Evolutionary conservation across 208 protist species (phyloP).

Genomic region (Wallacemonas rigidus): DNA sequence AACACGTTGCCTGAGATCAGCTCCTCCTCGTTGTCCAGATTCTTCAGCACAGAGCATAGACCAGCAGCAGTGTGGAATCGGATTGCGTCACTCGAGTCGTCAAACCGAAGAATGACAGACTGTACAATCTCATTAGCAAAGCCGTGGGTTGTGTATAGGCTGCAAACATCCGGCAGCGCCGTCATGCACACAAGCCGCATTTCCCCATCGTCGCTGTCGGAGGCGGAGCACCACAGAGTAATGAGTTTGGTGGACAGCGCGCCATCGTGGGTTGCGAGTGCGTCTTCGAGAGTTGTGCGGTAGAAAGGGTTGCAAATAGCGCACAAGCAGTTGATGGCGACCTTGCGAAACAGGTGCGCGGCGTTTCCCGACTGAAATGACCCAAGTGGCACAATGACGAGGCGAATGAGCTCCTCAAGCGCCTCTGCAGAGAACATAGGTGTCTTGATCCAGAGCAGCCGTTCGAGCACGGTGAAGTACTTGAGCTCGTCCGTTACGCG

Average conservation of each 20-base stretch:
- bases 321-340: conserved; percentile 80
- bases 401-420: conserved; percentile 60
- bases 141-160: conserved; percentile 53
- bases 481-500: conserved; percentile 76
- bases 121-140: conserved; percentile 73
- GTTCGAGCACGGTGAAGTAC: conserved; percentile 74
- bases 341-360: conserved; percentile 85
- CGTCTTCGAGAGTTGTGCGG: conserved; percentile 22
- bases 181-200: conserved; percentile 85
- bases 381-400: conserved; percentile 64
- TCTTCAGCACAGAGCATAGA: conserved; percentile 40
- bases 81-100: conserved; percentile 78
- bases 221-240: conserved; percentile 67
- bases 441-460: conserved; percentile 55
- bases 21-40: conserved; percentile 4
- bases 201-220: conserved; percentile 85
- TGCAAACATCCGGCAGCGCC: conserved; percentile 45
- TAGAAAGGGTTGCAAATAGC: conserved; percentile 46
- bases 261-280: conserved; percentile 35
- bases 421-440: conserved; percentile 38
- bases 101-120: conserved; percentile 74
- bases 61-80: conserved; percentile 47
- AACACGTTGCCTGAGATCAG: conserved; percentile 24
- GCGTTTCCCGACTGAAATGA: conserved; percentile 65
- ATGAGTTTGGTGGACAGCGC: conserved; percentile 50